These are phyloP conservation scores for Dioscorea alata DNA, from an alignment of 106 monocot species.

Conservation along the genomic window DNA sequence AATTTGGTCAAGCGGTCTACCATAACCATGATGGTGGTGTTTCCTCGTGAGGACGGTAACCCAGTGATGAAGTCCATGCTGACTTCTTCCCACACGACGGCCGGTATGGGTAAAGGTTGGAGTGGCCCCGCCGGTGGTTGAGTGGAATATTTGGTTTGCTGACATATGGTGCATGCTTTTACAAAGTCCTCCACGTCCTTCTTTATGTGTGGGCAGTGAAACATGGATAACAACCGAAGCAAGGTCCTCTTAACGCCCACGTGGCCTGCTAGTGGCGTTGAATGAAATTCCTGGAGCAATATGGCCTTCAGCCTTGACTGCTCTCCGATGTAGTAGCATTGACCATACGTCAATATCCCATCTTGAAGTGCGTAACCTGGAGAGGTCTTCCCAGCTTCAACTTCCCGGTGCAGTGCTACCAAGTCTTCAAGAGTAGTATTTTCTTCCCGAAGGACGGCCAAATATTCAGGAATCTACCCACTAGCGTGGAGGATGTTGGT, in stretches of 20 bases:
- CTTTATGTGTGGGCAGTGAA: constrained; percentile 1
- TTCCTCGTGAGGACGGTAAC: background rate
- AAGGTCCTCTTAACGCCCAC: background rate
- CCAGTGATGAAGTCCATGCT: constrained; percentile 12
- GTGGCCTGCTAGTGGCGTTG: constrained; percentile 2
- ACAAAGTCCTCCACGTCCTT: background rate
- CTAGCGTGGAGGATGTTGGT: too few species aligned
- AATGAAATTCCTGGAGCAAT: background rate
- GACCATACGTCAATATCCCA: too few species aligned
- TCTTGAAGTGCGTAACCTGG: too few species aligned
- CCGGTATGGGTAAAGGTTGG: constrained; percentile 15
- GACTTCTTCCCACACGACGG: constrained; percentile 7
- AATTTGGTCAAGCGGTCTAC: background rate
- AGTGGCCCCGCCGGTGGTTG: constrained; percentile 1
- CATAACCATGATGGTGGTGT: background rate
- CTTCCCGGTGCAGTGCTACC: too few species aligned
- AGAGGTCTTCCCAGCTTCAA: too few species aligned
- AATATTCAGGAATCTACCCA: too few species aligned
- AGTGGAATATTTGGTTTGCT: background rate
- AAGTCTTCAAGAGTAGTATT: too few species aligned
- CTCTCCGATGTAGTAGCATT: too few species aligned
- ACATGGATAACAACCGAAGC: background rate
- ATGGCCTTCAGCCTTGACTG: background rate
- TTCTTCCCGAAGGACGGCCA: too few species aligned
- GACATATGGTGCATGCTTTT: too few species aligned